Base-by-base conservation (phyloP, 768 basidiomycete species). In the Fomitopsis serialis region DNA sequence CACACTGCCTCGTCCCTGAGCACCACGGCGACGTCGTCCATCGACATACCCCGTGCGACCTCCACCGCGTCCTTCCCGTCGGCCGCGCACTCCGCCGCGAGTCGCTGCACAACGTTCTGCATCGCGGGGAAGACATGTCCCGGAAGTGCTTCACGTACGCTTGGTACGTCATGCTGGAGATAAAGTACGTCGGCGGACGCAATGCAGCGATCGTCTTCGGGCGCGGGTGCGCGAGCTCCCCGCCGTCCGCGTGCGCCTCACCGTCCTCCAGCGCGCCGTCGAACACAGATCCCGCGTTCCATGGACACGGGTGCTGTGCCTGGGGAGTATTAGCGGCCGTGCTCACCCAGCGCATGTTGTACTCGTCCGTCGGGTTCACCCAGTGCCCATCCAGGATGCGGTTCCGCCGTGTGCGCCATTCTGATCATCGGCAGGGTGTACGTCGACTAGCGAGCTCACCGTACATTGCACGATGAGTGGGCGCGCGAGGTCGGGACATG, bases 361-460 rank as follows among this genome's bases (percentile, higher is more conserved):
- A 89, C 44, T 80, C 74, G 63, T 91, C 89, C 0, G 82, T 85
- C 10, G 88, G 89, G 47, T 78, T 84, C 42, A 83, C 67, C 88
- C 89, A 91, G 59, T 81, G 77, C 2, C 89, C 89, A 52, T 91
- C 87, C 19, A 90, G 67, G 45, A 91, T 83, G 45, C 87, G 70
- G 21, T 73, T 76, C 32, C 89, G 74, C n/a, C n/a, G n/a, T n/a
- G n/a, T n/a, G n/a, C n/a, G n/a, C n/a, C n/a, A n/a, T n/a, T n/a
- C n/a, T n/a, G n/a, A n/a, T n/a, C n/a, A n/a, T n/a, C n/a, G n/a
- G n/a, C n/a, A n/a, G n/a, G n/a, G n/a, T n/a, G n/a, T n/a, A n/a
- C n/a, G n/a, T n/a, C n/a, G n/a, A n/a, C n/a, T n/a, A n/a, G n/a
- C n/a, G n/a, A n/a, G n/a, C n/a, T n/a, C n/a, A n/a, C n/a, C n/a